These are phyloP conservation scores for Akanthomyces uredinophilus DNA, from an alignment of 2,329 filamentous ascomycete species.

Conservation along the genomic window DNA sequence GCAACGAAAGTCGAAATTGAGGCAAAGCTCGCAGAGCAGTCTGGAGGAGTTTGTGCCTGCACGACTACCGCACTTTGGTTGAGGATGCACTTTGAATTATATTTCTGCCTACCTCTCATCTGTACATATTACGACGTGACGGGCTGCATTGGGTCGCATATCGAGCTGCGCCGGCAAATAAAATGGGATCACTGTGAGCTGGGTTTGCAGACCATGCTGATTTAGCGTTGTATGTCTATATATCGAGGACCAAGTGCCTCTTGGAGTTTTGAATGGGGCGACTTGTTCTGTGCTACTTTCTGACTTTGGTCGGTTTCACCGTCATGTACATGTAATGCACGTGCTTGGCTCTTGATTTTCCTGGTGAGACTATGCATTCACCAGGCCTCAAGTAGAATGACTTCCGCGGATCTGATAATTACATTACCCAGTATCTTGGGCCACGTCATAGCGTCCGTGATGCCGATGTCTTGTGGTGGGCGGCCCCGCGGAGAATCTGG, in stretches of 20 bases:
- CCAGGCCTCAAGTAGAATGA: too few species aligned
- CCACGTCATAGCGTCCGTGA: background rate
- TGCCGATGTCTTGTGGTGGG: background rate
- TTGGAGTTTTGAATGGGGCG: conserved; percentile 1
- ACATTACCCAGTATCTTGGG: background rate
- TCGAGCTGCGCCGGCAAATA: background rate
- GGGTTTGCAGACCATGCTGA: background rate
- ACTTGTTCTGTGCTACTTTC: background rate
- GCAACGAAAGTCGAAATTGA: conserved; percentile 16
- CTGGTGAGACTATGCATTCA: too few species aligned
- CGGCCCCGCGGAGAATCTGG: conserved; percentile 9
- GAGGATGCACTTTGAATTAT: conserved; percentile 14
- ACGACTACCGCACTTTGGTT: conserved; percentile 52
- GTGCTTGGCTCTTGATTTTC: background rate
- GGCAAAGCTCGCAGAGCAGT: conserved; percentile 11
- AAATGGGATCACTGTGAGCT: background rate
- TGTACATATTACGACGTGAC: conserved; percentile 3
- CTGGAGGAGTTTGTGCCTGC: conserved; percentile 49
- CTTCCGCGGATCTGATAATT: background rate
- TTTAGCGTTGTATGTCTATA: conserved; percentile 6
- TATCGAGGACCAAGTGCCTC: background rate
- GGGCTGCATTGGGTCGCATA: conserved; percentile 3
- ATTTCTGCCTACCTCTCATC: background rate
- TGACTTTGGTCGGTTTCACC: background rate
- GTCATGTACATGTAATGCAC: background rate